These are phyloP conservation scores for Furcasterigmium furcatum DNA, from an alignment of 2,329 filamentous ascomycete genomes.

Conservation along the genomic window DNA sequence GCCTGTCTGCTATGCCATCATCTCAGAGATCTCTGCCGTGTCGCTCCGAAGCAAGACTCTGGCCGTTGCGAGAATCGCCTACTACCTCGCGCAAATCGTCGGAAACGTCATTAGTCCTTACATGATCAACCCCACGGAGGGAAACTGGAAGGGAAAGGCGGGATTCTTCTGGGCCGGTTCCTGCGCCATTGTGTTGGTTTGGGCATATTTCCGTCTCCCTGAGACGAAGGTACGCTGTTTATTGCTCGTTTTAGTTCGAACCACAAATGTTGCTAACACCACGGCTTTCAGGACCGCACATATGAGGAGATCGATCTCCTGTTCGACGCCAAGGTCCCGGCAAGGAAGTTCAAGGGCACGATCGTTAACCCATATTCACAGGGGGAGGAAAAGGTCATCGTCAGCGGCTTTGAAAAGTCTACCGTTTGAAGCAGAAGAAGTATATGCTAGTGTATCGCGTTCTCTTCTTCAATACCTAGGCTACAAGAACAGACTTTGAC, in stretches of 20 bases:
- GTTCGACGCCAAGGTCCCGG: slow-evolving; percentile 2
- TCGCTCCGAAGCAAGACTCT: too few relatives aligned
- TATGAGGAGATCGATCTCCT: neutral
- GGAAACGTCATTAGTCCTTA: slow-evolving; percentile 22
- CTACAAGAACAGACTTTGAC: too few relatives aligned
- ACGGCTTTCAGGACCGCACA: neutral
- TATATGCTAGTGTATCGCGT: too few relatives aligned
- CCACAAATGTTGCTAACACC: neutral
- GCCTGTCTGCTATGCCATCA: slow-evolving; percentile 35
- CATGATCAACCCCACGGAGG: slow-evolving; percentile 25
- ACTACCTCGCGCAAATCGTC: slow-evolving; percentile 20
- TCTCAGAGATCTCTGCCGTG: slow-evolving; percentile 34
- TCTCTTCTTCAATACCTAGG: too few relatives aligned
- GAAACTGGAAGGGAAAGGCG: slow-evolving; percentile 25
- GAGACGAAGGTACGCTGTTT: slow-evolving; percentile 15
- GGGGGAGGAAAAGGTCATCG: too few relatives aligned
- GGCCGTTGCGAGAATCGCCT: too few relatives aligned
- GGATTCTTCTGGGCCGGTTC: slow-evolving; percentile 25
- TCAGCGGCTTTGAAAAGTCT: too few relatives aligned
- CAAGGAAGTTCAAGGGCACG: slow-evolving; percentile 20
- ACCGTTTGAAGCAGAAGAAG: too few relatives aligned
- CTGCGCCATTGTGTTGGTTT: slow-evolving; percentile 8
- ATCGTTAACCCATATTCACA: slow-evolving; percentile 15
- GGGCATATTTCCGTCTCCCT: slow-evolving; percentile 16
- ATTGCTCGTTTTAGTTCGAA: too few relatives aligned